Percentiles rank a stretch among this genome's conserved stretches.
Conservation (phyloP, 73 alveolate species). For the Paramecium biaurelia region DNA sequence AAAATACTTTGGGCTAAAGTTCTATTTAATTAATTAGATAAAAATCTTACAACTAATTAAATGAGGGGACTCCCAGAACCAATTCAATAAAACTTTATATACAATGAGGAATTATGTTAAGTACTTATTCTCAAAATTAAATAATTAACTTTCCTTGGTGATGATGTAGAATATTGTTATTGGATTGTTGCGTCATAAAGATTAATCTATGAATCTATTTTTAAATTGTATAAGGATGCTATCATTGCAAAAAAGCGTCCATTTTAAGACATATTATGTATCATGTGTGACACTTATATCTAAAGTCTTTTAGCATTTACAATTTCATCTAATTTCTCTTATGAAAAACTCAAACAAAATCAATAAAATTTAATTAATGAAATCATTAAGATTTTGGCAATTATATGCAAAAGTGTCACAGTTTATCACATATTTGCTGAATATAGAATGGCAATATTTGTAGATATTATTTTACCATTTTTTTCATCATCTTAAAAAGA, state of each 20-base stretch:
- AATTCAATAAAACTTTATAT: background rate
- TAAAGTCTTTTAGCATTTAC: background rate
- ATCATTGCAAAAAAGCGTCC: background rate
- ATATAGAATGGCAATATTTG: background rate
- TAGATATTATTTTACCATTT: background rate
- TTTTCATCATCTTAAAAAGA: background rate
- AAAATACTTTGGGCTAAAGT: background rate
- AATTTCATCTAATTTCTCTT: background rate
- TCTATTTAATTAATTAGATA: background rate
- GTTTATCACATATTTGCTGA: background rate
- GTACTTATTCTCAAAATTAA: background rate
- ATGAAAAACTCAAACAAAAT: background rate
- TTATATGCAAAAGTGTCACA: background rate
- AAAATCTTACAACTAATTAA: background rate
- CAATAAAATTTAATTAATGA: background rate
- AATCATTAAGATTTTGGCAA: background rate
- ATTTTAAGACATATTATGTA: background rate
- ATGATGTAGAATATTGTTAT: background rate
- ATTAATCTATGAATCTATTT: background rate
- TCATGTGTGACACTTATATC: background rate
- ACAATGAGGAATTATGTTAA: background rate
- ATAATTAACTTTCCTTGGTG: background rate
- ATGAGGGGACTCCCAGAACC: background rate
- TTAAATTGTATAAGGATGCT: background rate
- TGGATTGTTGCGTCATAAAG: background rate